Conservation (phyloP, 2,329 filamentous ascomycete genomes). For the Thielaviopsis ethacetica region DNA sequence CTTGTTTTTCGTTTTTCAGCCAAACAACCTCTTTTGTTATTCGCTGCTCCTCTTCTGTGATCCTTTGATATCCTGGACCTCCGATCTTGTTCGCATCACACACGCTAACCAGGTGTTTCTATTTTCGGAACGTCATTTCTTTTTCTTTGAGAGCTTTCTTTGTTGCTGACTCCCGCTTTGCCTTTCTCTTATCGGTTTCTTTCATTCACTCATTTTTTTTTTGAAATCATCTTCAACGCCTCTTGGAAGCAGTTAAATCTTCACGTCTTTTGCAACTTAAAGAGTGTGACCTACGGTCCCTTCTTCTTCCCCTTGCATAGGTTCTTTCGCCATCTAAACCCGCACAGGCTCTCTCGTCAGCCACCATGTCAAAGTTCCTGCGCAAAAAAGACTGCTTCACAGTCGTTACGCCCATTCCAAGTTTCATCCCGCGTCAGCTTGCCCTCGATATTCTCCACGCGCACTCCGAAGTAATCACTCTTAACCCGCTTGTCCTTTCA, state of each 20-base stretch:
- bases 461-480: conserved; percentile 52
- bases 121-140: neutral
- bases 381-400: conserved; percentile 51
- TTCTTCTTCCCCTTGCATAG: no score
- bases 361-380: conserved; percentile 26
- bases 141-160: neutral
- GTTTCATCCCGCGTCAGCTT: conserved; percentile 53
- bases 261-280: neutral
- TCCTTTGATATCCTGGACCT: no score
- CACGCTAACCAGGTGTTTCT: neutral
- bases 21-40: no score
- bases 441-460: conserved; percentile 57
- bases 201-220: neutral
- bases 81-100: no score
- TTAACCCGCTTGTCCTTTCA: conserved; percentile 51
- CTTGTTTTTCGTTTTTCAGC: no score
- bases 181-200: neutral
- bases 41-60: no score
- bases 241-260: neutral
- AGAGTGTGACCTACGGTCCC: neutral
- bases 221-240: neutral
- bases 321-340: no score
- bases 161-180: neutral
- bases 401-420: conserved; percentile 52
- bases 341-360: no score